Evolutionary conservation across 2,329 filamentous ascomycete genomes (phyloP), one percentile per base, ranked within the genome.

Genomic region (Hymenoscyphus albidus): DNA sequence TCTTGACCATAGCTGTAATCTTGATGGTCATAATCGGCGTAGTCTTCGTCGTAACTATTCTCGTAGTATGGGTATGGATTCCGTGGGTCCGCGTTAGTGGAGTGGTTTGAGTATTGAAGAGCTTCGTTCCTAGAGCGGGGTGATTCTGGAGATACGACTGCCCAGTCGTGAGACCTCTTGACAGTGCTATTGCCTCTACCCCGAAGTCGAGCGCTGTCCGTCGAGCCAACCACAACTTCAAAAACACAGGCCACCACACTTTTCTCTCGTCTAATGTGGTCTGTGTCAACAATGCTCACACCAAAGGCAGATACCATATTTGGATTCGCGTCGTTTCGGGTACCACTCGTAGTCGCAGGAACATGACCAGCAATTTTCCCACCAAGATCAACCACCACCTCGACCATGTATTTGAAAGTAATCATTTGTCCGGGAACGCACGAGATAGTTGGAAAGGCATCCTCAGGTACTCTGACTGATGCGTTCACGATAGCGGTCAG

Each of bases 371-470:
- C 86, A 51, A 97, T 79, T 74, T 92, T 95, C 44, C 94, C 94
- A 58, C 95, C 93, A 0, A 98, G 82, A 74, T 99, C 95, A 27
- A 97, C 86, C 35, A 98, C 88, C 2, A 97, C 91, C 76, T 99
- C 95, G 22, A 97, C 84, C 70, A 93, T 91, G 74, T 99, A 98
- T 70, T 89, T 92, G 80, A 99, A 98, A 71, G 89, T 93, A 69
- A 99, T 95, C 88, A 98, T 95, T 40, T 91, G 89, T 3, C 94
- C 93, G 0, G 95, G 95, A 0, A 97, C 92, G 62, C 88, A 89
- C 35, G 87, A 88, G 67, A 98, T 98, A 1, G 93, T 97, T 0
- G 95, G 94, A 71, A 98, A 98, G 0, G 88, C 88, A 73, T 97
- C 92, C 68, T 96, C 92, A 0, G 95, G 95, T 2, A 98, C 86